Base-by-base conservation (phyloP, 2,329 filamentous ascomycete species). In the Cladosporium phlei region DNA sequence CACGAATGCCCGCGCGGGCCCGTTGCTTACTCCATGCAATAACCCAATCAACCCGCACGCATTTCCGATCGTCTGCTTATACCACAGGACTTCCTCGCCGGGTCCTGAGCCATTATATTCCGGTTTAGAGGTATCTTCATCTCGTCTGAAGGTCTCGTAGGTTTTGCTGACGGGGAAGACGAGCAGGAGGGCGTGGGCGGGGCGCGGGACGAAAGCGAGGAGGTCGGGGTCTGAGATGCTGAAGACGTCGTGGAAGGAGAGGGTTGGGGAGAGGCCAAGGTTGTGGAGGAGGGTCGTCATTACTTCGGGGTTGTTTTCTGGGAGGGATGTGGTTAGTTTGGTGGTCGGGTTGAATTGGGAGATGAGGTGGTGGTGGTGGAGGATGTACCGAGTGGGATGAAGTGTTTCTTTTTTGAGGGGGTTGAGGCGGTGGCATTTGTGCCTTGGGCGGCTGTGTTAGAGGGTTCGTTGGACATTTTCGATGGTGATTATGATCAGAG, bases 21-120 rank as follows among this genome's bases (percentile, higher is more conserved):
- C 89, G 66, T 97, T 98, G 35, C 77, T 76, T 0, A 88, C 79
- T 14, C 84, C 86, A 64, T 97, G 93, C 35, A 97, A 66, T 21
- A 97, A 69, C 0, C 86, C 93, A 72, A 96, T 95, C 34, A 95
- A 71, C 0, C 91, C 91, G 66, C 91, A 97, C 1, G 91, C 88
- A 64, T 97, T 95, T 51, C 86, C 79, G 59, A 97, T 96, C 0
- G 90, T 97, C 71, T 97, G 91, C 57, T 81, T 86, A 76, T 90
- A 97, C 93, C 91, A 98, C 6, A 95, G 61, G 0, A 96, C 87
- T 4, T 87, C 83, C 62, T 96, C 88, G 0, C 60, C 62, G 1
- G 76, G 69, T 1, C 89, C 89, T 14, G 73, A 75, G 33, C 84
- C 85, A 0, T 66, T 63, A 70, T 95, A 95, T 29, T 82, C 78